Conservation (phyloP, 2,329 filamentous ascomycete species). For the Drechslerella stenobrocha region DNA sequence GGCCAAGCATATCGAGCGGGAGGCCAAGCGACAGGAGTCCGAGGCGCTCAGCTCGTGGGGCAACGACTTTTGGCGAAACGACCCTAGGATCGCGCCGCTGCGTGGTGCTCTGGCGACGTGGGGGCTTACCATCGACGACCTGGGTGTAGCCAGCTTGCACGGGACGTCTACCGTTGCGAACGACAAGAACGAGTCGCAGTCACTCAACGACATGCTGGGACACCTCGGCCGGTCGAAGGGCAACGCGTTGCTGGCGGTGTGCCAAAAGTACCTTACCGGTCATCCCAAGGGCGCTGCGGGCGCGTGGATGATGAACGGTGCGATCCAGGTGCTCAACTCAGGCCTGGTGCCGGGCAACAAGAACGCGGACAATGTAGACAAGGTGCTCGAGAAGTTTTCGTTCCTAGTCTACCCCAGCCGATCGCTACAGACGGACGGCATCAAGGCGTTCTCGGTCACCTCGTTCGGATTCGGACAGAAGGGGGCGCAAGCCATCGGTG, state of each 20-base stretch:
- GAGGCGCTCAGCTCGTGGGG: conserved; percentile 89
- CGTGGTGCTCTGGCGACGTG: conserved; percentile 95
- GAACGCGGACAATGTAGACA: conserved; percentile 96
- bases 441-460: conserved; percentile 98
- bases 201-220: conserved; percentile 92
- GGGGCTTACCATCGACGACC: conserved; percentile 95
- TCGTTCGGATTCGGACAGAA: conserved; percentile 99
- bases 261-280: conserved; percentile 98
- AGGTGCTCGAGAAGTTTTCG: conserved; percentile 95
- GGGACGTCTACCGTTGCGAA: conserved; percentile 98
- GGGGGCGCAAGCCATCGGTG: conserved; percentile 93
- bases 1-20: conserved; percentile 79
- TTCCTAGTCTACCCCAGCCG: conserved; percentile 96
- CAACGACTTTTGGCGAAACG: conserved; percentile 99
- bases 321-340: conserved; percentile 89
- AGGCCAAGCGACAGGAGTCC: conserved; percentile 87
- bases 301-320: conserved; percentile 99
- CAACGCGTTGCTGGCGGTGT: conserved; percentile 92
- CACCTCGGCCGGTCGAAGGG: conserved; percentile 96
- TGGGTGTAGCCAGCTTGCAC: conserved; percentile 96
- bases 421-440: conserved; percentile 91
- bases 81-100: conserved; percentile 88
- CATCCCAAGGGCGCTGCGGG: conserved; percentile 99
- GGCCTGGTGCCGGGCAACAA: conserved; percentile 95
- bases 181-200: conserved; percentile 98